Evolutionary conservation across 2,329 filamentous ascomycete genomes (phyloP).

Genomic region (Emericellopsis cladophorae): DNA sequence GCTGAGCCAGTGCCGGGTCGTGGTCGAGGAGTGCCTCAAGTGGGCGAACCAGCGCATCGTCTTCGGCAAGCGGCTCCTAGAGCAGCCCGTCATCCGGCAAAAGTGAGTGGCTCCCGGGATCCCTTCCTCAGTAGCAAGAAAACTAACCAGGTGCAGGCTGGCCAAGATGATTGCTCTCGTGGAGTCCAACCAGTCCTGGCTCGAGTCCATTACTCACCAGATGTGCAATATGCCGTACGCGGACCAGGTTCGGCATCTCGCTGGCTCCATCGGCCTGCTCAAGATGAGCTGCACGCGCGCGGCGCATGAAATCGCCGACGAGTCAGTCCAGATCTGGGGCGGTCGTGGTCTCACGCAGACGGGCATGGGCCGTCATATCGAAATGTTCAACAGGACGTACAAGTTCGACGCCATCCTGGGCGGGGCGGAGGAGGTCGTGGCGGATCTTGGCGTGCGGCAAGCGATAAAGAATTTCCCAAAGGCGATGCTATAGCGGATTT

Average conservation of each 20-base stretch:
- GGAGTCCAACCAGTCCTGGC: conserved; percentile 76
- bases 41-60: conserved; percentile 82
- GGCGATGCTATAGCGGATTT: conserved; percentile 51
- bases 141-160: conserved; percentile 31
- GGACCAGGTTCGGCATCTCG: conserved; percentile 61
- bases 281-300: conserved; percentile 68
- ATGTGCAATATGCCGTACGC: conserved; percentile 78
- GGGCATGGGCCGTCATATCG: conserved; percentile 72
- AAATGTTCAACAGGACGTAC: conserved; percentile 75
- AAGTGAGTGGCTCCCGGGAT: conserved; percentile 38
- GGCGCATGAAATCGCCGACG: conserved; percentile 73
- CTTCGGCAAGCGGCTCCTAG: conserved; percentile 70
- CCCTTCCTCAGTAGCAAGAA: neutral
- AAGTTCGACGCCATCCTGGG: conserved; percentile 73
- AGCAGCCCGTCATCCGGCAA: conserved; percentile 71
- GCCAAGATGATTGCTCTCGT: conserved; percentile 77
- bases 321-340: conserved; percentile 77
- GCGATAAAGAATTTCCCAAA: conserved; percentile 79
- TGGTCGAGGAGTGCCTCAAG: conserved; percentile 76
- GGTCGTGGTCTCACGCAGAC: conserved; percentile 68
- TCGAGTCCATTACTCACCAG: conserved; percentile 75
- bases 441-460: conserved; percentile 70
- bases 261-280: conserved; percentile 69
- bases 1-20: conserved; percentile 50
- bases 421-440: conserved; percentile 72